Percentiles rank a stretch among this genome's conserved stretches.
Evolutionary conservation across 345 rosid species (phyloP).

Genomic region (Rubroshorea leprosula): DNA sequence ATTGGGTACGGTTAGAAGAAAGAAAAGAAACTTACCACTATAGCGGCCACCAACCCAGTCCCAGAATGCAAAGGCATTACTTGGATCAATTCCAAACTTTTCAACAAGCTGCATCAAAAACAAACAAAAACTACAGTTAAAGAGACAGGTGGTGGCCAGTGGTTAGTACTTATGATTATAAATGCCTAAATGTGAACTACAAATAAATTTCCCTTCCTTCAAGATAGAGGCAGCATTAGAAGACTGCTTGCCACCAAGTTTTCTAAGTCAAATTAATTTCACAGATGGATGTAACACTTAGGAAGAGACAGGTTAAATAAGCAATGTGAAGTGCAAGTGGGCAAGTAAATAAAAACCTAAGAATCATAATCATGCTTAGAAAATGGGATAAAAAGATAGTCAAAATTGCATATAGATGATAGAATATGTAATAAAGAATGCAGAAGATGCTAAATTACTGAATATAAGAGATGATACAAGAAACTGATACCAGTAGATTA

Average conservation of each 20-base stretch:
- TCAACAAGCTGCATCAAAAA: conserved; percentile 70
- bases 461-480: conserved; percentile 5
- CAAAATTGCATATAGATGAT: neutral
- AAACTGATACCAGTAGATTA: conserved; percentile 58
- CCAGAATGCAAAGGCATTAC: conserved; percentile 97
- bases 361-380: neutral
- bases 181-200: neutral
- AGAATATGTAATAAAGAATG: neutral
- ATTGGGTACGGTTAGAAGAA: neutral
- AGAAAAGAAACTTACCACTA: conserved; percentile 57
- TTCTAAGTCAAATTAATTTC: neutral
- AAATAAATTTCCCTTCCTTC: too few species aligned
- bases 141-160: neutral
- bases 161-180: neutral
- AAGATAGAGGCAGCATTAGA: neutral
- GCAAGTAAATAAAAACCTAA: neutral
- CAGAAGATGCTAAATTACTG: neutral
- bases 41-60: conserved; percentile 99
- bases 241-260: neutral
- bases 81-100: conserved; percentile 94
- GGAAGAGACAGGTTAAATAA: neutral
- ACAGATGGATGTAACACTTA: neutral
- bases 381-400: neutral
- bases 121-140: neutral
- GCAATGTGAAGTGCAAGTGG: neutral